phyloP scores from a whole-genome alignment of 805 yeast genomes.

The Spathaspora gorwiae region DNA sequence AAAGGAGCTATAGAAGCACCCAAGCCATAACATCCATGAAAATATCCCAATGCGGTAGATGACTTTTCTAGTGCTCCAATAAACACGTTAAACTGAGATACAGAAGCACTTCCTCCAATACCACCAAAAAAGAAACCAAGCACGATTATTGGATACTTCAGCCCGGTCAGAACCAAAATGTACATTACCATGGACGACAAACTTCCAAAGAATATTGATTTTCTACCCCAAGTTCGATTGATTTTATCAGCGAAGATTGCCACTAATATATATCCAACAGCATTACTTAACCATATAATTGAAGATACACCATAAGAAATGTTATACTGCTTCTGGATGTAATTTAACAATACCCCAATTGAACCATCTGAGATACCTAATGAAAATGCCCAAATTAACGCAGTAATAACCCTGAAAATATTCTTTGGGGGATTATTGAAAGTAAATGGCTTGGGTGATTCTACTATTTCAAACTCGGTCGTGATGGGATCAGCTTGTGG shows the following conservation, averaged over 20 bases:
- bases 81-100: constrained; percentile 51
- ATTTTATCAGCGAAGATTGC: constrained; percentile 47
- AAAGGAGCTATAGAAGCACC: constrained; percentile 73
- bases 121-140: constrained; percentile 57
- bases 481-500: no score
- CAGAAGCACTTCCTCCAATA: constrained; percentile 45
- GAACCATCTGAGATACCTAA: constrained; percentile 52
- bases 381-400: constrained; percentile 36
- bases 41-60: constrained; percentile 54
- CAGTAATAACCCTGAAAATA: constrained; percentile 36
- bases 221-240: constrained; percentile 37
- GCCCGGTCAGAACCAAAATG: constrained; percentile 44
- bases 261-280: constrained; percentile 49
- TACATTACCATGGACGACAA: constrained; percentile 35
- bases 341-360: constrained; percentile 57
- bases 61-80: constrained; percentile 47
- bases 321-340: constrained; percentile 45
- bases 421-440: constrained; percentile 41
- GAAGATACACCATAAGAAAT: constrained; percentile 53
- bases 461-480: background rate
- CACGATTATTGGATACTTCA: constrained; percentile 44
- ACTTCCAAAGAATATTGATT: constrained; percentile 38
- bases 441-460: constrained; percentile 20
- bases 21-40: constrained; percentile 68
- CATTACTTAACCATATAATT: constrained; percentile 53